Conservation (phyloP, 306 rosid species). For the Castanea sativa region DNA sequence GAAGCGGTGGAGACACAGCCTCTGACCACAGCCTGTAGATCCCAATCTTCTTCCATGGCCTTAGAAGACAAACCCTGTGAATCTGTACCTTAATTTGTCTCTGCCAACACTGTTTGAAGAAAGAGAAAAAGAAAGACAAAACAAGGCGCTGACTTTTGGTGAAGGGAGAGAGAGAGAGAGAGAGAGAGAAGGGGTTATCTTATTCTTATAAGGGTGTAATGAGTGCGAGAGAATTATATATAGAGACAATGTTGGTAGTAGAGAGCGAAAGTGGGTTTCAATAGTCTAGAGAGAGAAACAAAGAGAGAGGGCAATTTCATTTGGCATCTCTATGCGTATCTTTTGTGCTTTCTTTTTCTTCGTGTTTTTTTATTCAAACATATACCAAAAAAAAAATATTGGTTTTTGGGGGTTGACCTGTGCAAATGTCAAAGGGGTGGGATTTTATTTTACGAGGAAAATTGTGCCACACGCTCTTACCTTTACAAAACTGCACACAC, state of each 20-base stretch:
- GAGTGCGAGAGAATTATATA: slow-evolving; percentile 37
- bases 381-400: slow-evolving; percentile 15
- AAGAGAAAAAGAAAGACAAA: slow-evolving; percentile 34
- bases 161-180: not conserved
- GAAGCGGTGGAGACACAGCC: slow-evolving; percentile 52
- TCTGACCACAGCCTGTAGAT: slow-evolving; percentile 87
- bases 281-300: slow-evolving; percentile 18
- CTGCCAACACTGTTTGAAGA: slow-evolving; percentile 7
- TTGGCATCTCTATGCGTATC: slow-evolving; percentile 51
- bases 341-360: not conserved
- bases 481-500: slow-evolving; percentile 22
- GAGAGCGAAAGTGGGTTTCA: slow-evolving; percentile 28
- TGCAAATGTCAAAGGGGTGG: slow-evolving; percentile 37
- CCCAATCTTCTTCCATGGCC: slow-evolving; percentile 81
- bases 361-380: no score
- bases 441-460: slow-evolving; percentile 12
- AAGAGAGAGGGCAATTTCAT: not conserved
- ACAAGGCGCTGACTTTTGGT: slow-evolving; percentile 65
- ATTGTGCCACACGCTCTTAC: slow-evolving; percentile 40
- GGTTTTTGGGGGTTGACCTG: slow-evolving; percentile 38
- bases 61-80: slow-evolving; percentile 38
- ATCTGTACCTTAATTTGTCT: slow-evolving; percentile 35
- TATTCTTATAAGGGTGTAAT: slow-evolving; percentile 28
- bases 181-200: not conserved
- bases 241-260: slow-evolving; percentile 24